Evolutionary conservation across 495 filamentous ascomycete genomes (phyloP), one percentile per base, ranked within the genome.

Genomic region (Penicillium cosmopolitanum): DNA sequence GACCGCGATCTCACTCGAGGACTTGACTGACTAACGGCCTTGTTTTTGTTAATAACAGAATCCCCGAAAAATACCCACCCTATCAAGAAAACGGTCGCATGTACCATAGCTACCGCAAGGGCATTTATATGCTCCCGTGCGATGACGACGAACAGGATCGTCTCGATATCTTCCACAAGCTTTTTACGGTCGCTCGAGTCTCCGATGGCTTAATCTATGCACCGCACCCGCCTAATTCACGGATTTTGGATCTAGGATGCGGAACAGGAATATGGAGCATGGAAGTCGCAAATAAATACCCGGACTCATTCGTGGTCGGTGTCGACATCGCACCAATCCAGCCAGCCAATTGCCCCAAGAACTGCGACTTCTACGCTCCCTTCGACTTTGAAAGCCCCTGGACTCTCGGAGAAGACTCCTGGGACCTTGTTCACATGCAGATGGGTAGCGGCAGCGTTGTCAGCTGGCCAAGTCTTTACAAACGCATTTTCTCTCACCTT

Each of bases 241-340:
- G 84, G 21, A 87, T 96, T 40, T 75, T 97, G 21, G 93, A 97
- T 69, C 70, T 96, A 50, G 93, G 93, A 25, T 91, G 88, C 60
- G 93, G 93, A 11, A 96, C 93, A 0, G 93, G 93, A 5, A 94
- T 96, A 50, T 97, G 93, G 93, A 83, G 86, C 19, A 93, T 96
- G 65, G 89, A 95, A 62, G 87, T 97, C 74, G 90, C 90, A 47
- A 84, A 85, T 55, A 84, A 84, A 71, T 89, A 86, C 63, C 77
- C 77, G 16, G 69, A 85, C 38, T 77, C 85, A 11, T 77, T 84
- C 71, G 87, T 96, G 36, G 76, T 86, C 36, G 91, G 91, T 5
- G 80, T 91, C 10, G 93, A 96, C 73, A 80, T 97, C 1, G 86
- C 87, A 6, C 80, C 87, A 23, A 95, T 94, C 54, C 93, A 96